These are phyloP conservation scores for Aureobasidium sp. DNA, from an alignment of 2,329 filamentous ascomycete species.

Conservation along the genomic window DNA sequence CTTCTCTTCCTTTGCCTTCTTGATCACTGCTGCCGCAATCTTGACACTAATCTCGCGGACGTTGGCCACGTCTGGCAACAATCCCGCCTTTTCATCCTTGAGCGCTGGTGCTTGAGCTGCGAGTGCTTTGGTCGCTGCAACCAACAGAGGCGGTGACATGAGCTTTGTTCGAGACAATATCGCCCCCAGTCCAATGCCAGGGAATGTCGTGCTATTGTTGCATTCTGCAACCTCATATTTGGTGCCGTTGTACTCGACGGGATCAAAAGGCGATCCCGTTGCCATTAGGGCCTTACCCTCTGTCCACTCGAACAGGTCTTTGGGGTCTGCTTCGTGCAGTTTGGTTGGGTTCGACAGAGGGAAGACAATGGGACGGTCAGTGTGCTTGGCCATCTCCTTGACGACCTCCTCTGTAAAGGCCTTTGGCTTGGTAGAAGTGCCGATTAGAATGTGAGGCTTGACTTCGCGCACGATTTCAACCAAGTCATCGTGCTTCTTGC, in stretches of 20 bases:
- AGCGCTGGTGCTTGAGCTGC: slow-evolving; percentile 63
- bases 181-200: slow-evolving; percentile 72
- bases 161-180: slow-evolving; percentile 60
- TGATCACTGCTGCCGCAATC: slow-evolving; percentile 68
- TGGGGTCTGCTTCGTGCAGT: slow-evolving; percentile 71
- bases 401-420: slow-evolving; percentile 69
- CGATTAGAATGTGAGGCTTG: slow-evolving; percentile 72
- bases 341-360: slow-evolving; percentile 79
- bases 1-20: slow-evolving; percentile 59
- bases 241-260: slow-evolving; percentile 52
- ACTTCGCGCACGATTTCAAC: slow-evolving; percentile 59
- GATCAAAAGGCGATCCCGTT: slow-evolving; percentile 73
- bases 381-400: slow-evolving; percentile 64
- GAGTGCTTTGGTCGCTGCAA: slow-evolving; percentile 67
- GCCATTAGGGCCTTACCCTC: slow-evolving; percentile 68
- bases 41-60: slow-evolving; percentile 68
- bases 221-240: slow-evolving; percentile 64
- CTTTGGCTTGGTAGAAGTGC: slow-evolving; percentile 69
- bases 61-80: slow-evolving; percentile 67
- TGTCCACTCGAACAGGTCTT: slow-evolving; percentile 71
- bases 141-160: slow-evolving; percentile 69
- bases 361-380: slow-evolving; percentile 73
- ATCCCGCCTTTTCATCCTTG: slow-evolving; percentile 51
- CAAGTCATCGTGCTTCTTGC: slow-evolving; percentile 48
- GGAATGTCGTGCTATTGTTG: slow-evolving; percentile 81